Evolutionary conservation across 495 filamentous ascomycete species (phyloP).

Genomic region (Neurospora intermedia): DNA sequence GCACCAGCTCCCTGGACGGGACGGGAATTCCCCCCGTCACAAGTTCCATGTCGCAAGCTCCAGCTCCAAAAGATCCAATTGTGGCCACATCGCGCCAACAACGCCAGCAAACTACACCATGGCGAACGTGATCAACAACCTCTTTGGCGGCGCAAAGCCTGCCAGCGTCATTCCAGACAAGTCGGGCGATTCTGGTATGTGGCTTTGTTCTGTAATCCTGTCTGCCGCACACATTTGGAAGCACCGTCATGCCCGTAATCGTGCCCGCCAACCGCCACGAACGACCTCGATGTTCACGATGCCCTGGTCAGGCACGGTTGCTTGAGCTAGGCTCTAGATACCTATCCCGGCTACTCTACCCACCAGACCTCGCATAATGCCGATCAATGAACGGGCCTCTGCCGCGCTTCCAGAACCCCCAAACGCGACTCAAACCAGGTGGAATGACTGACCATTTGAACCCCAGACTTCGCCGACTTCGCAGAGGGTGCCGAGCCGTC

Average conservation of each 20-base stretch:
- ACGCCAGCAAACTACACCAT: constrained; percentile 30
- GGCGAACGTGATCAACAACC: constrained; percentile 57
- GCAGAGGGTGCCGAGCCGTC: constrained; percentile 55
- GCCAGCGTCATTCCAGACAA: constrained; percentile 28
- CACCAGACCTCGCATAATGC: background rate
- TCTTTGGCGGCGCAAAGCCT: constrained; percentile 54
- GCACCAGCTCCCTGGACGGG: background rate
- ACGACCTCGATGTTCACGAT: background rate
- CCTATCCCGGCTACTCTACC: background rate
- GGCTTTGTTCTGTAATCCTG: background rate
- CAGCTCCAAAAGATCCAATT: background rate
- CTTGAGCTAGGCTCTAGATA: background rate
- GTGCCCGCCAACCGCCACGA: background rate
- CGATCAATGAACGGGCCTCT: background rate
- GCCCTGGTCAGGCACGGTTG: background rate
- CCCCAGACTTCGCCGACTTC: constrained; percentile 69
- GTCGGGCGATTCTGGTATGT: constrained; percentile 52
- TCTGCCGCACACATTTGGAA: background rate
- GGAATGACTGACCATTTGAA: constrained; percentile 1
- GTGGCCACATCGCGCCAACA: constrained; percentile 5
- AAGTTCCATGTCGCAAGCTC: background rate
- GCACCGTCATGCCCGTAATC: background rate
- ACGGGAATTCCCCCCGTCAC: background rate
- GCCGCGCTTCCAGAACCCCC: background rate
- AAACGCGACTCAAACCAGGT: background rate